phyloP scores from a whole-genome alignment of 2,329 filamentous ascomycete genomes.

The Neofusicoccum kwambonambiense region DNA sequence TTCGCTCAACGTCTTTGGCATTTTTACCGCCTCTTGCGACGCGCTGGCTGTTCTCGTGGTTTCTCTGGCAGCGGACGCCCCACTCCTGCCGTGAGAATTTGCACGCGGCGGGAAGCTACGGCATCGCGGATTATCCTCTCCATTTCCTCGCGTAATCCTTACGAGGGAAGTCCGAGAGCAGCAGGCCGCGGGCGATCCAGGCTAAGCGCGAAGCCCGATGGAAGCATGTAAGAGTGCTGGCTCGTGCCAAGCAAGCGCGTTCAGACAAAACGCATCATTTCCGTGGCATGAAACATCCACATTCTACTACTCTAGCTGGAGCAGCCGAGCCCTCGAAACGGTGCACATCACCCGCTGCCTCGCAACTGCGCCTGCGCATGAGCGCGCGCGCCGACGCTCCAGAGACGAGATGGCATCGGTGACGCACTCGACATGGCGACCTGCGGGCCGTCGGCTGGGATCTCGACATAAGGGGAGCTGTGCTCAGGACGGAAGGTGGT shows the following conservation, averaged over 20 bases:
- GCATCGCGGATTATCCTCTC: not conserved
- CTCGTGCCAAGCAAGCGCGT: slow-evolving; percentile 14
- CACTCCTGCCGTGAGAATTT: slow-evolving; percentile 15
- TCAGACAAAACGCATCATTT: slow-evolving; percentile 10
- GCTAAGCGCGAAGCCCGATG: slow-evolving; percentile 1
- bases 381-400: not conserved
- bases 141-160: slow-evolving; percentile 18
- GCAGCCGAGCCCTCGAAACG: slow-evolving; percentile 8
- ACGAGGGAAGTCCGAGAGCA: slow-evolving; percentile 12
- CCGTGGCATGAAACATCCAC: slow-evolving; percentile 15
- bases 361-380: slow-evolving; percentile 1
- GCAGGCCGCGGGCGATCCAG: slow-evolving; percentile 7
- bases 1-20: slow-evolving; percentile 10
- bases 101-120: slow-evolving; percentile 10
- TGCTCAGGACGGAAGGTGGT: slow-evolving; percentile 18
- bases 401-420: slow-evolving; percentile 7
- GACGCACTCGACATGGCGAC: not conserved
- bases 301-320: not conserved
- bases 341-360: not conserved
- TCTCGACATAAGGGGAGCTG: not conserved
- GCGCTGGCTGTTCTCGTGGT: slow-evolving; percentile 8
- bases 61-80: slow-evolving; percentile 13
- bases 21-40: slow-evolving; percentile 10
- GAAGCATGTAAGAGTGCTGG: slow-evolving; percentile 11
- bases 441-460: not conserved